Percentiles rank a stretch among this genome's conserved stretches.
These are phyloP conservation scores for Aspergillus cavernicola DNA, from an alignment of 495 filamentous ascomycete genomes.

Conservation along the genomic window DNA sequence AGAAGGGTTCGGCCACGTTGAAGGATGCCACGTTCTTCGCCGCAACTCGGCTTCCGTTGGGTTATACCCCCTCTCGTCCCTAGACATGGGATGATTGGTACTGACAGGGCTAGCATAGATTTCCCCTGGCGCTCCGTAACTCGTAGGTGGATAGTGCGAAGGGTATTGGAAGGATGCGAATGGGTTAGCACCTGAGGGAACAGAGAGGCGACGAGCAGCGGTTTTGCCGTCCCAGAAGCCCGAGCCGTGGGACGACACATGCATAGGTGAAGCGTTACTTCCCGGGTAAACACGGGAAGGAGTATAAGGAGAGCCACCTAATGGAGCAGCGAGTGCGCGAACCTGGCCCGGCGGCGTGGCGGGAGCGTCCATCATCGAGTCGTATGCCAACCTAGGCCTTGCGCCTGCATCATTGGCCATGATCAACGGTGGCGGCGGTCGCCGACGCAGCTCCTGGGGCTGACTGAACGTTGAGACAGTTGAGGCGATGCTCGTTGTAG, in stretches of 20 bases:
- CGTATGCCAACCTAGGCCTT: slow-evolving; percentile 18
- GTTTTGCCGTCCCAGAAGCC: slow-evolving; percentile 69
- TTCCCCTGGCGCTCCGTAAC: slow-evolving; percentile 53
- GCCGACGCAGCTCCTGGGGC: slow-evolving; percentile 57
- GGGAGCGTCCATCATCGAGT: slow-evolving; percentile 53
- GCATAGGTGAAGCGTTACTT: slow-evolving; percentile 63
- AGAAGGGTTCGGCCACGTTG: slow-evolving; percentile 58
- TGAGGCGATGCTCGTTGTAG: slow-evolving; percentile 78
- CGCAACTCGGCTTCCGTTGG: slow-evolving; percentile 72
- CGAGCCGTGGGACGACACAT: slow-evolving; percentile 58
- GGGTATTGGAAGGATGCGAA: slow-evolving; percentile 64
- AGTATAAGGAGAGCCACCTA: slow-evolving; percentile 60
- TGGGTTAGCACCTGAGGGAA: slow-evolving; percentile 70
- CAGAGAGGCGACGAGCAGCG: slow-evolving; percentile 72
- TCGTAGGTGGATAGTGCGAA: slow-evolving; percentile 46
- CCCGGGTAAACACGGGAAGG: slow-evolving; percentile 64
- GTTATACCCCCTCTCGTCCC: slow-evolving; percentile 59
- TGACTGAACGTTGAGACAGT: slow-evolving; percentile 67
- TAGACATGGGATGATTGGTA: slow-evolving; percentile 58
- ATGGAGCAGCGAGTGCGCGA: slow-evolving; percentile 44
- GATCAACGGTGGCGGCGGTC: slow-evolving; percentile 78
- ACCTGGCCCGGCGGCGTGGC: slow-evolving; percentile 47
- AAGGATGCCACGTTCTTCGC: slow-evolving; percentile 86
- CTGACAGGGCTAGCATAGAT: slow-evolving; percentile 69
- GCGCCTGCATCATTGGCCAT: slow-evolving; percentile 71